Evolutionary conservation across 2,329 filamentous ascomycete species (phyloP).

Genomic region (Aureobasidium sp.): DNA sequence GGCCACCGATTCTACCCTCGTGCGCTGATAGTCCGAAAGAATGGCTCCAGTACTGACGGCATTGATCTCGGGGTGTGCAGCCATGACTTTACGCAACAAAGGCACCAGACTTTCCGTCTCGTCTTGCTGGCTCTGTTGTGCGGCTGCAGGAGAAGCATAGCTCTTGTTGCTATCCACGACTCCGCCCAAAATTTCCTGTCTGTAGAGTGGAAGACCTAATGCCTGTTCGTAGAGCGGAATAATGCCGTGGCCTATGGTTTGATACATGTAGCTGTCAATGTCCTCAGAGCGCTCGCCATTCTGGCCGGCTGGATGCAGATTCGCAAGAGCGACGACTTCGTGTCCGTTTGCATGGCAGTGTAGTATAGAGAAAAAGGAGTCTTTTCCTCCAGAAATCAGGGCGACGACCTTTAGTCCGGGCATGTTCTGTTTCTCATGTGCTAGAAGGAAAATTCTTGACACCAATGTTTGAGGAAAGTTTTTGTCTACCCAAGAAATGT

Average conservation of each 20-base stretch:
- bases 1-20: conserved; percentile 87
- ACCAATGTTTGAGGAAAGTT: not conserved
- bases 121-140: conserved; percentile 41
- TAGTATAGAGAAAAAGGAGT: conserved; percentile 87
- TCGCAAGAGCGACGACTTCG: conserved; percentile 77
- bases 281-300: conserved; percentile 50
- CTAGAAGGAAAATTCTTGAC: not conserved
- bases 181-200: conserved; percentile 64
- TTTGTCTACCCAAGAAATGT: not conserved
- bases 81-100: conserved; percentile 61
- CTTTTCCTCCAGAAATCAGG: conserved; percentile 91
- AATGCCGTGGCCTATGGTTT: conserved; percentile 85
- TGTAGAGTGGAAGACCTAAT: conserved; percentile 75
- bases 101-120: conserved; percentile 84
- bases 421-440: conserved; percentile 19
- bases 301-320: conserved; percentile 60
- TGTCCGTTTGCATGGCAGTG: conserved; percentile 87
- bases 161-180: conserved; percentile 65
- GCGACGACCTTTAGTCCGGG: conserved; percentile 66
- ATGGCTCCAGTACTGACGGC: conserved; percentile 89
- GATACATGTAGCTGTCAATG: conserved; percentile 98
- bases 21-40: conserved; percentile 90
- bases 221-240: conserved; percentile 78
- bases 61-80: conserved; percentile 69
- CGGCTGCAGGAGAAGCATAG: conserved; percentile 43